Evolutionary conservation across 1,139 yeast species (phyloP).

Genomic region (Tardiomyces digboiensis): DNA sequence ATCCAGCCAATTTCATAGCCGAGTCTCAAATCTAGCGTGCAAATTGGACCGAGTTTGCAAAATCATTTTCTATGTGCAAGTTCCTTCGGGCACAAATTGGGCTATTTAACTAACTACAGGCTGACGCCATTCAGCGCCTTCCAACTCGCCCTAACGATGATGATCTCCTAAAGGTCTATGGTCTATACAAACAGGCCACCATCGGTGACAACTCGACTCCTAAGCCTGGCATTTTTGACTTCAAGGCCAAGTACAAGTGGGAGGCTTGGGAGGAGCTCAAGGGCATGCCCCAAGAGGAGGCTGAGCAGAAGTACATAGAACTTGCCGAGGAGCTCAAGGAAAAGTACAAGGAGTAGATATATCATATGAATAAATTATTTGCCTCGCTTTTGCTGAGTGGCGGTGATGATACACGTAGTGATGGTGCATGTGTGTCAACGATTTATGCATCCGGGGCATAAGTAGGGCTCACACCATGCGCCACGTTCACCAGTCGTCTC

Average conservation of each 20-base stretch:
- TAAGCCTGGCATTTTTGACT: constrained; percentile 79
- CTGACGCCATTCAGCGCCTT: constrained; percentile 68
- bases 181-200: constrained; percentile 93
- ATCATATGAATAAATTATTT: not conserved
- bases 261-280: constrained; percentile 87
- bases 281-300: constrained; percentile 84
- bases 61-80: no score
- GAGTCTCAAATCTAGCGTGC: no score
- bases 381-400: no score
- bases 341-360: constrained; percentile 8
- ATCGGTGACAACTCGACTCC: constrained; percentile 83
- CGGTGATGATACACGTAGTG: no score
- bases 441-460: no score
- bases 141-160: constrained; percentile 77
- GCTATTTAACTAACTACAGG: constrained; percentile 39
- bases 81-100: no score
- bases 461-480: no score
- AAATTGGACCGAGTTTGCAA: no score
- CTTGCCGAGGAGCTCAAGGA: constrained; percentile 40
- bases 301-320: constrained; percentile 76
- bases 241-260: constrained; percentile 97
- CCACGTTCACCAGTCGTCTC: no score
- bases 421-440: no score
- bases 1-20: no score
- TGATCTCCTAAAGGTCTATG: constrained; percentile 72